A percentile compares a stretch with the other conserved stretches of the same genome.
phyloP scores from a whole-genome alignment of 257 asterid species.

The Solanum chmielewskii region DNA sequence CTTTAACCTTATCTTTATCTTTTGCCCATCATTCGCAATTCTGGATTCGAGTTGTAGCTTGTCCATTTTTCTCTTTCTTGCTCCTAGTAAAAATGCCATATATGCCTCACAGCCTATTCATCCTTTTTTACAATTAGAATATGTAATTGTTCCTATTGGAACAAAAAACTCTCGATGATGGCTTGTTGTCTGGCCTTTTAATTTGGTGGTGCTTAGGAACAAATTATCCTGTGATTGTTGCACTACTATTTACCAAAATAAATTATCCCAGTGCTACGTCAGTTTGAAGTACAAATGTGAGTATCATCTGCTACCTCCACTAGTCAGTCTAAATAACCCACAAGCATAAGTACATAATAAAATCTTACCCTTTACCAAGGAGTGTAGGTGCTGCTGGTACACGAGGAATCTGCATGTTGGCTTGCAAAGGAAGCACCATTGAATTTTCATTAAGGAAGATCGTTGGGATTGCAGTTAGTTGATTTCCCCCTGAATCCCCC shows the following conservation, averaged over 20 bases:
- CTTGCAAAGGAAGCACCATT: constrained; percentile 37
- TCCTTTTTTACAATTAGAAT: not conserved
- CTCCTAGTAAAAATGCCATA: not conserved
- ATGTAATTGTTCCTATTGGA: not conserved
- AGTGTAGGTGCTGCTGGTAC: constrained; percentile 36
- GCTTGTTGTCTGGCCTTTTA: not conserved
- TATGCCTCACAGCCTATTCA: not conserved
- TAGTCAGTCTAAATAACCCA: not conserved
- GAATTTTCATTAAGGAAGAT: constrained; percentile 30
- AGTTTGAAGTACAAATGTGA: not conserved
- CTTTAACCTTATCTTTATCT: not conserved
- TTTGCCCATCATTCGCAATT: not conserved
- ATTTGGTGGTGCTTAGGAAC: not conserved
- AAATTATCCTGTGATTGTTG: not conserved
- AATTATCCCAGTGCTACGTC: not conserved
- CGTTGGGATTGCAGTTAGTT: constrained; percentile 25
- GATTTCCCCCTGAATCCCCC: constrained; percentile 27
- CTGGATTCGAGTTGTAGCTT: not conserved
- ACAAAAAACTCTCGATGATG: not conserved
- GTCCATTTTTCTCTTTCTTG: not conserved
- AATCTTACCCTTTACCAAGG: constrained; percentile 68
- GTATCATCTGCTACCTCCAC: not conserved
- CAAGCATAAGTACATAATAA: not conserved
- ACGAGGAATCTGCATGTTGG: constrained; percentile 29
- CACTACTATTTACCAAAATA: not conserved